phyloP scores from a whole-genome alignment of 108 stramenopile species.

The Nitzschia sp. region DNA sequence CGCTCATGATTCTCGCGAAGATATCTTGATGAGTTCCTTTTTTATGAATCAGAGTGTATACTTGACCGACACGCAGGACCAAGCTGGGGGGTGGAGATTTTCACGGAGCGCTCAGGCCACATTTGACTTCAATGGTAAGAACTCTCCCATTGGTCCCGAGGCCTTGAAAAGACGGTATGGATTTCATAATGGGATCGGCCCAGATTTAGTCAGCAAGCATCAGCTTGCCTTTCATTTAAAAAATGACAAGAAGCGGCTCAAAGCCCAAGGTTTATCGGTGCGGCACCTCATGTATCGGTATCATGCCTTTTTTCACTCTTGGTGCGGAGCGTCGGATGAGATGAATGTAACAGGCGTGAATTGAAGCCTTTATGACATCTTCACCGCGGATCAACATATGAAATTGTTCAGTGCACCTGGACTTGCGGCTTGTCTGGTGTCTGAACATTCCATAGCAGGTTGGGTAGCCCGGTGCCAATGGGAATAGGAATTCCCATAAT shows the following conservation, averaged over 20 bases:
- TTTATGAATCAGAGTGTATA: background rate
- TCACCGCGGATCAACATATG: no score
- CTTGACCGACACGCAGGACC: background rate
- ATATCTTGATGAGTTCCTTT: background rate
- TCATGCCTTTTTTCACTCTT: slow-evolving; percentile 6
- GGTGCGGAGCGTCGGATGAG: background rate
- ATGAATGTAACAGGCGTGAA: no score
- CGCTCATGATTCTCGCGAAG: background rate
- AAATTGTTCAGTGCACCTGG: no score
- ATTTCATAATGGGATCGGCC: background rate
- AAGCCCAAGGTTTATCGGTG: background rate
- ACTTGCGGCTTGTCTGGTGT: no score
- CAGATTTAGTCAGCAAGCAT: background rate
- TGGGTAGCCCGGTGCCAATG: slow-evolving; percentile 96
- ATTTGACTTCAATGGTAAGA: background rate
- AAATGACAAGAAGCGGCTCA: background rate
- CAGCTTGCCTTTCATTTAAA: slow-evolving; percentile 3
- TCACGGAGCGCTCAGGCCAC: background rate
- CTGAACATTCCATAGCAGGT: slow-evolving; percentile 80
- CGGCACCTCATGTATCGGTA: background rate
- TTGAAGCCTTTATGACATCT: no score
- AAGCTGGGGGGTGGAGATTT: background rate
- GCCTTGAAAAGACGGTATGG: background rate
- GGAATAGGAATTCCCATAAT: slow-evolving; percentile 99
- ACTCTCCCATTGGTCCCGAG: background rate